phyloP scores from a whole-genome alignment of 768 basidiomycete genomes.

The Auriscalpium vulgare region DNA sequence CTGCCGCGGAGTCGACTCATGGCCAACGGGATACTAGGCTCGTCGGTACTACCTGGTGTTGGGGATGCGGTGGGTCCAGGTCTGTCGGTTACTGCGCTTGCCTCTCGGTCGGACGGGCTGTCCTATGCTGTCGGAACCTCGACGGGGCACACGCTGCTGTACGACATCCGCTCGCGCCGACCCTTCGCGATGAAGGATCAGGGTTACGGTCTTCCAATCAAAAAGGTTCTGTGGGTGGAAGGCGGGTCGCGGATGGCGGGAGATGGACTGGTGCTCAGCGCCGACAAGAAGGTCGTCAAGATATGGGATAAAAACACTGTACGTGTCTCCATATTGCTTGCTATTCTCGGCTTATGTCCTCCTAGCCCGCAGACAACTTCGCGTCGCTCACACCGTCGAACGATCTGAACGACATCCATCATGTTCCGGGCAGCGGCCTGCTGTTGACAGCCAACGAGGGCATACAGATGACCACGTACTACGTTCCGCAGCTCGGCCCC shows the following conservation, averaged over 20 bases:
- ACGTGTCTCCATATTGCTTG: slow-evolving; percentile 38
- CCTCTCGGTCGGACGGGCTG: slow-evolving; percentile 81
- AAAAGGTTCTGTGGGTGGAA: slow-evolving; percentile 83
- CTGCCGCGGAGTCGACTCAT: slow-evolving; percentile 49
- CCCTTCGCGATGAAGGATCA: slow-evolving; percentile 92
- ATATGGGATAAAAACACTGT: slow-evolving; percentile 89
- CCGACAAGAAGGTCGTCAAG: slow-evolving; percentile 96
- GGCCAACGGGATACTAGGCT: slow-evolving; percentile 28
- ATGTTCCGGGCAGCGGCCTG: slow-evolving; percentile 83
- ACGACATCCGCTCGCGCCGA: slow-evolving; percentile 81
- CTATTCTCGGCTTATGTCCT: neutral
- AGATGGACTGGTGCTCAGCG: slow-evolving; percentile 82
- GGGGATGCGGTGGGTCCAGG: slow-evolving; percentile 24
- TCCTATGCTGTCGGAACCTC: slow-evolving; percentile 93
- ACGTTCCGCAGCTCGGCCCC: slow-evolving; percentile 92
- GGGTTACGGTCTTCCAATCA: slow-evolving; percentile 89
- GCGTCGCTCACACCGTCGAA: slow-evolving; percentile 86
- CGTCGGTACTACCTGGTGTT: slow-evolving; percentile 27
- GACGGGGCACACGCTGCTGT: slow-evolving; percentile 88
- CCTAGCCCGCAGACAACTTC: slow-evolving; percentile 77
- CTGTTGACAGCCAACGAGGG: slow-evolving; percentile 92
- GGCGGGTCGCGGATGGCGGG: slow-evolving; percentile 80
- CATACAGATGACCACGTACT: slow-evolving; percentile 92
- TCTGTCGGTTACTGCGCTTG: slow-evolving; percentile 74
- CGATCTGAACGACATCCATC: slow-evolving; percentile 87